These are phyloP conservation scores for Setaria italica DNA, from an alignment of 202 grass and related monocot species.

Conservation along the genomic window DNA sequence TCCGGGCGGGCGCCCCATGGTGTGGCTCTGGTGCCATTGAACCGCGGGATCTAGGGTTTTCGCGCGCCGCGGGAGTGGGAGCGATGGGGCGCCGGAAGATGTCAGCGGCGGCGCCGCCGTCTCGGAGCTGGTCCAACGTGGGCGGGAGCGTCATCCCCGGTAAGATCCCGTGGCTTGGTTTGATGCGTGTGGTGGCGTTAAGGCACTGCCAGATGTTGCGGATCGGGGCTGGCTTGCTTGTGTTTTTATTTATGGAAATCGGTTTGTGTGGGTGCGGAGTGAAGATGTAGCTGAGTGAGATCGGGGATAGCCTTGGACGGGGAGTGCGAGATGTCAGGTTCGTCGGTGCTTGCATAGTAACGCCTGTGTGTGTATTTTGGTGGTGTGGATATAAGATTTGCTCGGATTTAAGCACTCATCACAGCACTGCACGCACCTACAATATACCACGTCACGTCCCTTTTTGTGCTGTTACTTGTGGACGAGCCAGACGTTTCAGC, in stretches of 20 bases:
- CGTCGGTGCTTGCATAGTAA: not conserved
- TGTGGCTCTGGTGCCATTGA: slow-evolving; percentile 21
- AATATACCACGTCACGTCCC: not conserved
- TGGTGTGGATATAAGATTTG: not conserved
- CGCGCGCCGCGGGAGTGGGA: slow-evolving; percentile 21
- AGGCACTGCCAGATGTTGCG: not conserved
- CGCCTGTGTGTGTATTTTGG: not conserved
- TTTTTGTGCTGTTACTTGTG: slow-evolving; percentile 5
- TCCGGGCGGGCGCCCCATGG: slow-evolving; percentile 33
- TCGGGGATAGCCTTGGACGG: not conserved
- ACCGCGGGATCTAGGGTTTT: slow-evolving; percentile 62
- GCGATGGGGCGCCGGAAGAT: slow-evolving; percentile 55
- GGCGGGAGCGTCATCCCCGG: slow-evolving; percentile 45
- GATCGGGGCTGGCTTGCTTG: slow-evolving; percentile 33
- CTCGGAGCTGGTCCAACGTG: slow-evolving; percentile 38
- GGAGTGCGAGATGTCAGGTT: not conserved
- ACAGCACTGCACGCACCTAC: not conserved
- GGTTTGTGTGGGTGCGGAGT: slow-evolving; percentile 3
- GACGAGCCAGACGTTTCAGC: not conserved
- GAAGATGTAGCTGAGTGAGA: not conserved
- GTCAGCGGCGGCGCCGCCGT: slow-evolving; percentile 31
- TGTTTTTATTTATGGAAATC: not conserved
- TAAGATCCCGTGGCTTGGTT: slow-evolving; percentile 46
- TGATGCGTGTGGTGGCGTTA: not conserved
- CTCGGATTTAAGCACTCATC: slow-evolving; percentile 6